Evolutionary conservation across 306 rosid species (phyloP), one percentile per base, ranked within the genome.

Genomic region (Datisca glomerata): DNA sequence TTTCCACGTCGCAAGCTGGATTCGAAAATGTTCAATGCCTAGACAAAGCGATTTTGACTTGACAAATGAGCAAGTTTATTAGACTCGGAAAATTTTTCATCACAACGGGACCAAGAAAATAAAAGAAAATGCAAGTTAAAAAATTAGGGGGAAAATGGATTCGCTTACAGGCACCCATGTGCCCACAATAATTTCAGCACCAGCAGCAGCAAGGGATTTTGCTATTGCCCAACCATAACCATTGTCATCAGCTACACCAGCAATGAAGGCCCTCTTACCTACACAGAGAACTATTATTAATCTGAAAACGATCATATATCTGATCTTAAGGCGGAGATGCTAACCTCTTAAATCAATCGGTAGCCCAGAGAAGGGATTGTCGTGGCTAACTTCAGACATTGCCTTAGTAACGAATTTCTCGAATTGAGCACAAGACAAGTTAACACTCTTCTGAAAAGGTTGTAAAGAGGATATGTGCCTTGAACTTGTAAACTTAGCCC

Each of bases 221-320:
- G 97, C 97, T n/a, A 87, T 87, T 28, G 97, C 94, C 97, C 94
- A 87, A 17, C 97, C 97, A 68, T 87, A 87, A 42, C 94, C 97
- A 29, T 79, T 72, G 61, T 87, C 97, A 70, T 87, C 94, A 32
- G 97, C 94, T 37, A 87, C 80, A 55, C 97, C 97, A 55, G 97
- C 97, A 25, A 87, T 72, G 55, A 87, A 87, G 32, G 94, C 97
- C 63, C 85, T 76, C 74, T 83, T 87, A 49, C 97, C 94, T 83
- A 45, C 64, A 60, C 33, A 69, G 18, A 2, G 33, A 28, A 28
- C 33, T 1, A 31, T 31, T 31, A 31, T 0, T 0, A 31, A 31
- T 31, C 36, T 31, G n/a, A 1, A 14, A 14, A 31, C 13, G n/a
- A 8, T 31, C 3, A 8, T 8, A 31, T 10, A 14, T 31, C n/a